phyloP scores from a whole-genome alignment of 129 eudicot species.

The Helichrysum umbraculigerum region DNA sequence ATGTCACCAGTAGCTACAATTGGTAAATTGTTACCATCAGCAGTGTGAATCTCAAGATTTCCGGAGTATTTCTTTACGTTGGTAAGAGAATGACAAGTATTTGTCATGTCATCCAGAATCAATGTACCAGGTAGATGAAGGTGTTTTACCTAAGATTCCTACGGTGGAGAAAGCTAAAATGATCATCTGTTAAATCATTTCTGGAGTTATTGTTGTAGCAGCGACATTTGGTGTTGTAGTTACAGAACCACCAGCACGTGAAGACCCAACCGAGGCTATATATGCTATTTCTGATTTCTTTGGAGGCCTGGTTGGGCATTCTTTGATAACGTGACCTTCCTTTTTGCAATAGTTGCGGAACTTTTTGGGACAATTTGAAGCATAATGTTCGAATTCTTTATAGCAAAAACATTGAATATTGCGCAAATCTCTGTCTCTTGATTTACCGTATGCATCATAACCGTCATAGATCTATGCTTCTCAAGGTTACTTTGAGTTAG shows the following conservation, averaged over 20 bases:
- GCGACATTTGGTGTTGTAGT: background rate
- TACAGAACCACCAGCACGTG: background rate
- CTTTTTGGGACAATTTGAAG: slow-evolving; percentile 21
- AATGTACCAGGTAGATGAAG: background rate
- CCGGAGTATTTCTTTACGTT: slow-evolving; percentile 5
- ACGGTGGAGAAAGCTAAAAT: no score
- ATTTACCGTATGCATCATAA: slow-evolving; percentile 7
- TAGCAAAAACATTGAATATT: slow-evolving; percentile 5
- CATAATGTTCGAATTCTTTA: slow-evolving; percentile 26
- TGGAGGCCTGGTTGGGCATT: background rate
- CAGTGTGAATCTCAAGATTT: slow-evolving; percentile 16
- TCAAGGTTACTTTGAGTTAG: no score
- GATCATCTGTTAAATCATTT: no score
- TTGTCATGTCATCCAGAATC: background rate
- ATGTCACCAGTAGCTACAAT: no score
- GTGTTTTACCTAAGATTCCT: background rate
- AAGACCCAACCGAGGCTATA: no score
- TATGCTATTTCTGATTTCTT: background rate
- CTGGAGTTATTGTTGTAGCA: no score
- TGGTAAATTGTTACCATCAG: slow-evolving; percentile 15
- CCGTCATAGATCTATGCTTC: slow-evolving; percentile 18
- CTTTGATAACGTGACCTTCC: slow-evolving; percentile 16
- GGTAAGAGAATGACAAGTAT: background rate
- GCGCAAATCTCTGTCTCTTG: background rate
- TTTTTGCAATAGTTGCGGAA: slow-evolving; percentile 30